Evolutionary conservation across 2,329 filamentous ascomycete species (phyloP), one percentile per base, ranked within the genome.

Genomic region (Teratosphaeria nubilosa): DNA sequence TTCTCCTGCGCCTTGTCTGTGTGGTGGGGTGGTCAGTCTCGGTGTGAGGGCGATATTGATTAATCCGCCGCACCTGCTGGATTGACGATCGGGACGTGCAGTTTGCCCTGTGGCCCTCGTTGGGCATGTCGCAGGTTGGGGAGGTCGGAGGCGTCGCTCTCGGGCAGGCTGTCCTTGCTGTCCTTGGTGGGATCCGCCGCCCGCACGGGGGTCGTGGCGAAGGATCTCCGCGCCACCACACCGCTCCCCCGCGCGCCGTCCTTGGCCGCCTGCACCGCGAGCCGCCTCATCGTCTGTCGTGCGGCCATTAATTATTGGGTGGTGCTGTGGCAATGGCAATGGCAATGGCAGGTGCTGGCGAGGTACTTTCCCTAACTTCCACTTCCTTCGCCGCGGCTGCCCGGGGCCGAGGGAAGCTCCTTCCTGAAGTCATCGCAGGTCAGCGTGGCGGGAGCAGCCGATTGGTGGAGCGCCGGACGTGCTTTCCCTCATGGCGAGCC

Each of bases 1-100:
- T 92, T 94, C 72, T 88, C 86, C 73, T 87, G 81, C 77, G 91
- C 95, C 77, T 94, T 95, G 81, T 97, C 94, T 63, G 58, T 41
- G 22, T 20, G 25, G 25, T 41, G 10, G 48, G 24, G 45, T 34
- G 24, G 45, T 34, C 41, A 53, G 16, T 16, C 25, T 25, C 53
- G 27, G 16, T 6, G 22, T 1, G 9, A 16, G 16, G 11, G 13
- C 5, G 27, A 30, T 30, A 30, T 30, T 30, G 27, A 30, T 30
- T 7, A 30, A 30, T 5, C 20, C 2, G 10, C 14, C 62, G 50
- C 58, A 67, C 66, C 66, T 74, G 89, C 83, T 37, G 92, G 91
- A 77, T 97, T 96, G 69, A 96, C 82, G 68, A 95, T 78, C 59
- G 91, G 88, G 24, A 80, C 87, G 70, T 88, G 84, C 64, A 96